Conservation (phyloP, 345 rosid species). For the Pseudoturritis turrita region DNA sequence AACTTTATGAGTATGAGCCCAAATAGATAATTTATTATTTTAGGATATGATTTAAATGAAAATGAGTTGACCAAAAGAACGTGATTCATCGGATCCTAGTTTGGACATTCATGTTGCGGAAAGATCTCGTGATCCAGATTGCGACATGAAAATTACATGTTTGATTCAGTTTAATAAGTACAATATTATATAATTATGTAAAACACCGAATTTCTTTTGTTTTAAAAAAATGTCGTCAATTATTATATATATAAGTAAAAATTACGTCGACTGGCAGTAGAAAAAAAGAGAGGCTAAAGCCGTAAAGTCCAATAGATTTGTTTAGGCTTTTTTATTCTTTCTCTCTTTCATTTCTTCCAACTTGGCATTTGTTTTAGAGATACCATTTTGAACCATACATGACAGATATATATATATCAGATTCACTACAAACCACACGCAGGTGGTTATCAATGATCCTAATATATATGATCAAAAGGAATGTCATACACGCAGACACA, state of each 20-base stretch:
- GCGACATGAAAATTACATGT: slow-evolving; percentile 26
- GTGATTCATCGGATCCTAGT: slow-evolving; percentile 21
- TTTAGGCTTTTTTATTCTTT: too few species aligned
- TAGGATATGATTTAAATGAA: background rate
- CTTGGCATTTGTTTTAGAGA: too few species aligned
- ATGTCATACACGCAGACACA: too few species aligned
- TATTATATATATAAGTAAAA: background rate
- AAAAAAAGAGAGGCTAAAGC: too few species aligned
- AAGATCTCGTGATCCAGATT: slow-evolving; percentile 30
- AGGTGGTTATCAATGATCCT: too few species aligned
- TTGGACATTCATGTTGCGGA: slow-evolving; percentile 16
- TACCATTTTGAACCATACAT: too few species aligned
- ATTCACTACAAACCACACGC: too few species aligned
- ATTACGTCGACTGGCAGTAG: too few species aligned
- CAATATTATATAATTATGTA: background rate
- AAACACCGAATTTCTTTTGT: background rate
- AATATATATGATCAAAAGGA: too few species aligned
- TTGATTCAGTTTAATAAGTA: slow-evolving; percentile 1
- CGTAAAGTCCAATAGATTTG: too few species aligned
- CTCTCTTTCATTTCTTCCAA: too few species aligned
- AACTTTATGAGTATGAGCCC: background rate
- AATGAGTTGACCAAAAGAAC: slow-evolving; percentile 20
- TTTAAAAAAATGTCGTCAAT: background rate
- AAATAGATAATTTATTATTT: background rate
- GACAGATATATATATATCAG: too few species aligned